Base-by-base conservation (phyloP, 495 filamentous ascomycete genomes). In the Penicillium ochrochloron region DNA sequence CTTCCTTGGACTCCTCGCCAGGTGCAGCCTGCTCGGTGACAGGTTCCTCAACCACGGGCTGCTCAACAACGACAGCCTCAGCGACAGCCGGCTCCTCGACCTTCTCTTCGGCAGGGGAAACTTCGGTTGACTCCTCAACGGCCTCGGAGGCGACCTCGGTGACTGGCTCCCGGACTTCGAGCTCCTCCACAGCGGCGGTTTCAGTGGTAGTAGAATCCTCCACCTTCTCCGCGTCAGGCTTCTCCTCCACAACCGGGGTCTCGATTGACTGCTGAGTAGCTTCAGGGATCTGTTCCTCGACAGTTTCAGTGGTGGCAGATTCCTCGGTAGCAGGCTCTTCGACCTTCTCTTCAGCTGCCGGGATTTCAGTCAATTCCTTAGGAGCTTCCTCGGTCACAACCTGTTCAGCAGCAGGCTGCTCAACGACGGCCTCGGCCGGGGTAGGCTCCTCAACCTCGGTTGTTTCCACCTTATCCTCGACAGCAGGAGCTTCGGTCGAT, bases 301-400 rank as follows among this genome's bases (percentile, higher is more conserved):
- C 27, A 37, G 61, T 35, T 37, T 56, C 58, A 19, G 46, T 37
- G 11, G 57, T 9, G n/a, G 37, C 15, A n/a, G 62, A 5, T 57
- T 69, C 62, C 21, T 75, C 66, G 14, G 42, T 27, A 17, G 56
- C 42, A 0, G 65, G 11, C 39, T 65, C 65, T 34, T 68, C 61
- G 25, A 44, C 48, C 41, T 44, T 46, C 54, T 69, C 67, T 50
- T 69, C 67, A 2, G 44, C 37, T 41, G 48, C 29, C 10, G 70
- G 25, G 25, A 70, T 59, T 41, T 62, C 52, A 33, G 62, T 66
- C 46, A 67, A 63, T 12, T 59, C 50, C 19, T 55, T 61, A 19
- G 57, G 51, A 39, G 65, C 44, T 21, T 70, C 64, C 23, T 50
- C 61, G 37, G 51, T 53, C 4, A 37, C 8, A n/a, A 14, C 17